phyloP scores from a whole-genome alignment of 768 basidiomycete species.

The Macrocybe gigantea region DNA sequence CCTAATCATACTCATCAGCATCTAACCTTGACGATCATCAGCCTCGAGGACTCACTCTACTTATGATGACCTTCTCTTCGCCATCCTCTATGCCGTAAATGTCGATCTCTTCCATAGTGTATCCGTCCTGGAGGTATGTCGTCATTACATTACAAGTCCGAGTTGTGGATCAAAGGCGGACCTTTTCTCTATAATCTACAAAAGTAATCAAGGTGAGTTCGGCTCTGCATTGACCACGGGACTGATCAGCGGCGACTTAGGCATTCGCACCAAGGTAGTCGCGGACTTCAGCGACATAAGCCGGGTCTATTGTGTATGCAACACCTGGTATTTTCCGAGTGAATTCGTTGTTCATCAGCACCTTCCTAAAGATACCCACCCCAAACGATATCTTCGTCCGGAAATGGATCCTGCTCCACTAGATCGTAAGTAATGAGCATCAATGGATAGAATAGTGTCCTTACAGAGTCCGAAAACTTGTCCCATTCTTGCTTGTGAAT shows the following conservation, averaged over 20 bases:
- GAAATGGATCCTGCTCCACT: slow-evolving; percentile 52
- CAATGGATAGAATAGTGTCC: slow-evolving; percentile 9
- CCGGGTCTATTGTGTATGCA: slow-evolving; percentile 83
- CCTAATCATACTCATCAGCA: slow-evolving; percentile 25
- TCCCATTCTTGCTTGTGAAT: slow-evolving; percentile 89
- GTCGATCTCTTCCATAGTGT: slow-evolving; percentile 75
- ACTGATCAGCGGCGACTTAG: not conserved
- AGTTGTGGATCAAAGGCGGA: slow-evolving; percentile 11
- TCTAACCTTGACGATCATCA: not conserved
- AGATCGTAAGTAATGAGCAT: not conserved
- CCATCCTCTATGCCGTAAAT: slow-evolving; percentile 57
- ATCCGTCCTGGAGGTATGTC: slow-evolving; percentile 65
- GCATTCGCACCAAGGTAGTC: slow-evolving; percentile 70
- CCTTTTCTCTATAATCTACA: slow-evolving; percentile 83
- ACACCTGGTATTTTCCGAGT: slow-evolving; percentile 41
- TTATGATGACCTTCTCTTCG: slow-evolving; percentile 48
- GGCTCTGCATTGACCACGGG: not conserved
- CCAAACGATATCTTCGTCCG: slow-evolving; percentile 80
- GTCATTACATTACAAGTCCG: not conserved
- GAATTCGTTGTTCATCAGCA: not conserved
- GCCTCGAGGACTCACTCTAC: slow-evolving; percentile 33
- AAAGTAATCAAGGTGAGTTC: not conserved
- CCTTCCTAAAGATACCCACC: slow-evolving; percentile 34
- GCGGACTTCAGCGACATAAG: slow-evolving; percentile 67
- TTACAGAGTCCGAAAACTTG: slow-evolving; percentile 58